Evolutionary conservation across 495 filamentous ascomycete genomes (phyloP), one percentile per base, ranked within the genome.

Genomic region (Podospora australis): DNA sequence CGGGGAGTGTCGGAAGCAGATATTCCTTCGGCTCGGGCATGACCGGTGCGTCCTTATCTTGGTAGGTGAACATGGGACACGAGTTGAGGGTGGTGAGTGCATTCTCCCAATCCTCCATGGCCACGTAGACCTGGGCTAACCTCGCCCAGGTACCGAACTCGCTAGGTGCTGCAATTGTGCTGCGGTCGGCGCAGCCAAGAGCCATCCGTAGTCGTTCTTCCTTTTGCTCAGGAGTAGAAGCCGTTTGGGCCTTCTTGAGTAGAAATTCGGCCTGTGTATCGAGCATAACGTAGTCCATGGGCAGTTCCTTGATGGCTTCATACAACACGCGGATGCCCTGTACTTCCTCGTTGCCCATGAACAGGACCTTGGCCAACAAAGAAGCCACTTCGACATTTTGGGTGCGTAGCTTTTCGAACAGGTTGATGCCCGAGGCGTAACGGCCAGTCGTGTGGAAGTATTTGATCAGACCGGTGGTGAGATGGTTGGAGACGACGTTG

Each of bases 61-160:
- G 91, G 67, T 97, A 96, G 6, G 92, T 97, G 64, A 98, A 98
- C 92, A 98, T 98, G 3, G 92, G 92, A 53, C 94, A 98, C 3
- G 91, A 96, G 68, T 98, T 98, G n/a, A 98, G 74, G 4, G 94
- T 98, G 7, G 95, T 80, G 14, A 98, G 76, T 2, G 94, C 92
- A 40, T 81, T 76, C 56, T 96, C 92, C 87, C 91, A 98, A 63
- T 90, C 85, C 65, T 98, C 92, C 59, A 95, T 73, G 36, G 81
- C 77, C 41, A 97, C 83, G 49, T 97, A 98, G 17, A 97, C 82
- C 61, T 96, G 88, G 2, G 90, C 91, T 43, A 98, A 67, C 47
- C 90, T 75, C 42, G 92, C 94, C 92, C 92, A 98, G 2, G 92
- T 97, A 11, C 87, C 88, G 61, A 97, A 97, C 60, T 98, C 92